Conservation (phyloP, 106 monocot genomes). For the Triglochin maritima region DNA sequence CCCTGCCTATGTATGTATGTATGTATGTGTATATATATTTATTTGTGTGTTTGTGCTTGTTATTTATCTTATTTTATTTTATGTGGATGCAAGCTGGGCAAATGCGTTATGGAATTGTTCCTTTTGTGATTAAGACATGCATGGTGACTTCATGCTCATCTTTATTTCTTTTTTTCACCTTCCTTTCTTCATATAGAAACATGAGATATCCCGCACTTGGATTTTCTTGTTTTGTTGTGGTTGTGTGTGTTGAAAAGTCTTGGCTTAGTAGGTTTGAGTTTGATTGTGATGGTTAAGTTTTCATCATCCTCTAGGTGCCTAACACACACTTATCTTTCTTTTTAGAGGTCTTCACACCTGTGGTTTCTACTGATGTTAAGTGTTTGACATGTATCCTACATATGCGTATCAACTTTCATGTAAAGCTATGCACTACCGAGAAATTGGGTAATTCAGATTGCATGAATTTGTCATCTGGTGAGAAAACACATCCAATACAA, state of each 20-base stretch:
- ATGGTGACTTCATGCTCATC: not conserved
- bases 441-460: too few relatives aligned
- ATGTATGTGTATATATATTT: too few relatives aligned
- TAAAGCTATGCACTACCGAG: too few relatives aligned
- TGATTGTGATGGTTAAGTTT: not conserved
- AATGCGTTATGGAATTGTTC: not conserved
- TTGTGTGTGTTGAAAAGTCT: not conserved
- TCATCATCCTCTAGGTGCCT: not conserved
- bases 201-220: not conserved
- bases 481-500: too few relatives aligned
- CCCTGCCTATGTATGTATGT: too few relatives aligned
- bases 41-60: not conserved
- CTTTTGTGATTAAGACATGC: conserved; percentile 1
- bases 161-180: not conserved
- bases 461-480: too few relatives aligned
- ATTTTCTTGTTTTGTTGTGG: not conserved
- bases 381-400: too few relatives aligned
- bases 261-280: not conserved
- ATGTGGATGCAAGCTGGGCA: not conserved
- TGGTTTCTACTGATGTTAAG: too few relatives aligned
- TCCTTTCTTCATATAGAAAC: not conserved
- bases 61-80: not conserved
- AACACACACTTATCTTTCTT: not conserved
- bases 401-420: too few relatives aligned
- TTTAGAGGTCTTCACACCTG: not conserved